Evolutionary conservation across 2,329 filamentous ascomycete genomes (phyloP).

Genomic region (Ceratocystis ficicola): DNA sequence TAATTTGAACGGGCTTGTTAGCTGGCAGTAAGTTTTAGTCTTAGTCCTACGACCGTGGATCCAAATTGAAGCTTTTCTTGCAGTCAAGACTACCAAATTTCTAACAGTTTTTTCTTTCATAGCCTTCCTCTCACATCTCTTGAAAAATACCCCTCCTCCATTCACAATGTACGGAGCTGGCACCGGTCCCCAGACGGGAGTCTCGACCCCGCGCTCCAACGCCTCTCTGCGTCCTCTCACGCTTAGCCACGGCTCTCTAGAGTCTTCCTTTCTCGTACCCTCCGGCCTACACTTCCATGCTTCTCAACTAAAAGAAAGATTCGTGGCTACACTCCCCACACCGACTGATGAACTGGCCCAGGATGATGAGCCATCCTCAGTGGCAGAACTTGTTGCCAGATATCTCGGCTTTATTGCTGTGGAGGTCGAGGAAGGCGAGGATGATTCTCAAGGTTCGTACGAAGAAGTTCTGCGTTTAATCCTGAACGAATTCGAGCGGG

Average conservation of each 20-base stretch:
- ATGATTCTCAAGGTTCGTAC: constrained; percentile 76
- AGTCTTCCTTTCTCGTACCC: constrained; percentile 89
- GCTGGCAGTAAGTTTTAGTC: constrained; percentile 11
- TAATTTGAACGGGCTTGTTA: constrained; percentile 7
- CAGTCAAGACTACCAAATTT: background rate
- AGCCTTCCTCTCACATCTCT: constrained; percentile 1
- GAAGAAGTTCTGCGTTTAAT: constrained; percentile 86
- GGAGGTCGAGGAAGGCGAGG: constrained; percentile 86
- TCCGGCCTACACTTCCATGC: constrained; percentile 94
- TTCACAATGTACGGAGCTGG: constrained; percentile 71
- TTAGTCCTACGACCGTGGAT: background rate
- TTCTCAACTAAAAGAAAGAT: constrained; percentile 83
- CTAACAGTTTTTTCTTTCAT: background rate
- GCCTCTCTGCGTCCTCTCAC: constrained; percentile 84
- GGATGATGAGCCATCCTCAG: constrained; percentile 97
- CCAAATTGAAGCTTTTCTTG: background rate
- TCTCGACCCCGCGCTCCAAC: constrained; percentile 89
- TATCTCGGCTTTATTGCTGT: constrained; percentile 83
- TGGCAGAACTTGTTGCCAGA: constrained; percentile 79
- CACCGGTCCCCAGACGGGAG: constrained; percentile 83
- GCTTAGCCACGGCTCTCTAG: constrained; percentile 84
- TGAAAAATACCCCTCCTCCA: constrained; percentile 23
- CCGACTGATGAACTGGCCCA: constrained; percentile 95
- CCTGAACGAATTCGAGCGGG: constrained; percentile 91
- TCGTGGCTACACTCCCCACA: constrained; percentile 69